Evolutionary conservation across 768 basidiomycete genomes (phyloP), one percentile per base, ranked within the genome.

Genomic region (Suillus plorans): DNA sequence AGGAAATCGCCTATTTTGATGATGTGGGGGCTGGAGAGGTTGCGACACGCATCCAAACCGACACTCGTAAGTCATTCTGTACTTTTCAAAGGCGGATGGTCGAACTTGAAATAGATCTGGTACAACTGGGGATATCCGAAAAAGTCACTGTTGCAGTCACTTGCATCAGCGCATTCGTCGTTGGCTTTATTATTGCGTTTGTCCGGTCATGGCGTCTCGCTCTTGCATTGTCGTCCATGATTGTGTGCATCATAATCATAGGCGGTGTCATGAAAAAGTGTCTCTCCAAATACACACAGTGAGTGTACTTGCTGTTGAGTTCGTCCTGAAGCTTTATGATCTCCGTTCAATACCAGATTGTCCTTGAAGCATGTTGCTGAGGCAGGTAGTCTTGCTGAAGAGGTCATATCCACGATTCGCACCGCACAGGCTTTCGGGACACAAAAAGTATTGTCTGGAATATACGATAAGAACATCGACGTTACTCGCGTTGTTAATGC

Each of bases 381-480:
- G 45, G 84, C 83, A 4, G 78, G 80, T 20, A 82, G 81, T 16
- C 85, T 86, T 28, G 86, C 86, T 1, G 86, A 88, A 69, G 86
- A 87, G 71, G 85, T 84, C 67, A 81, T 88, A 69, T 81, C 82
- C 2, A 81, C 81, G 36, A 80, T 88, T 66, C 80, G 86, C 20
- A 85, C 84, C 1, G 80, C 83, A 4, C 82, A 87, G 49, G 86
- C 86, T 2, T 88, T 88, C 69, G 85, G 83, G 25, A 84, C 80
- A 1, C 81, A 84, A 71, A 65, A 67, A 14, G 74, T 76, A 42
- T 76, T 88, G 20, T 69, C 78, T 6, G 68, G 68, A 5, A 67
- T 82, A 36, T 88, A 86, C 71, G 80, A 85, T 67, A 68, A 66
- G 5, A 72, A 76, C 45, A 79, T 86, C 61, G 69, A 73, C 36